Conservation (phyloP, 1,284 basidiomycete genomes). For the Cryptococcus deneoformans region DNA sequence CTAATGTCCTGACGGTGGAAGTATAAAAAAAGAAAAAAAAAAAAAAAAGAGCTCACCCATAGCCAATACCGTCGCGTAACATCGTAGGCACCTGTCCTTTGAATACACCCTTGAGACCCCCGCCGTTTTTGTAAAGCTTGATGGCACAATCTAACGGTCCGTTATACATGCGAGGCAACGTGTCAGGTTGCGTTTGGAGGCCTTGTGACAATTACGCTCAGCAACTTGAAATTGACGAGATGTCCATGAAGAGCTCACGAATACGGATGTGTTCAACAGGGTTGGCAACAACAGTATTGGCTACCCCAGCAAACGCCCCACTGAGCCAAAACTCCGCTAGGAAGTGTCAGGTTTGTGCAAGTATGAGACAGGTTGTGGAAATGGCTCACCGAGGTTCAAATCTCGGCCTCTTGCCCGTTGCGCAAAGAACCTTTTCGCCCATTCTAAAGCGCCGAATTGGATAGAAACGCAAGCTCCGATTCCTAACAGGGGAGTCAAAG, state of each 20-base stretch:
- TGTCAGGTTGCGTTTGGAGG: constrained; percentile 80
- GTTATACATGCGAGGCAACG: constrained; percentile 62
- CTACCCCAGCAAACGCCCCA: constrained; percentile 80
- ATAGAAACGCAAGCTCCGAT: constrained; percentile 86
- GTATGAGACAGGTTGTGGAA: not conserved
- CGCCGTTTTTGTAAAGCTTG: constrained; percentile 65
- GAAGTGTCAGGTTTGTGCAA: not conserved
- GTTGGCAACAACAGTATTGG: constrained; percentile 88
- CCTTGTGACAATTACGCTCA: constrained; percentile 52
- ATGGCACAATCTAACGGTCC: constrained; percentile 82
- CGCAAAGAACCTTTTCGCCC: constrained; percentile 73
- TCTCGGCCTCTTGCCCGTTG: constrained; percentile 22
- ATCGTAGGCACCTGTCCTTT: constrained; percentile 92
- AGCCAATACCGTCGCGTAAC: constrained; percentile 78
- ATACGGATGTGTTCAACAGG: constrained; percentile 99
- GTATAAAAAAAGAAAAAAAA: not conserved
- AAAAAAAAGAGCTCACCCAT: constrained; percentile 53
- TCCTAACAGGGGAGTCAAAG: constrained; percentile 85
- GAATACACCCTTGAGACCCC: constrained; percentile 80
- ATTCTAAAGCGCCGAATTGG: constrained; percentile 92
- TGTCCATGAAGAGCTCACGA: constrained; percentile 56
- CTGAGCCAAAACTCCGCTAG: constrained; percentile 68
- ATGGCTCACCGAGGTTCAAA: constrained; percentile 25
- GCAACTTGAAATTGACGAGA: not conserved
- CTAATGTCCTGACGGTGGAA: not conserved